Base-by-base conservation (phyloP, 768 basidiomycete species). In the Amyloporia xantha region DNA sequence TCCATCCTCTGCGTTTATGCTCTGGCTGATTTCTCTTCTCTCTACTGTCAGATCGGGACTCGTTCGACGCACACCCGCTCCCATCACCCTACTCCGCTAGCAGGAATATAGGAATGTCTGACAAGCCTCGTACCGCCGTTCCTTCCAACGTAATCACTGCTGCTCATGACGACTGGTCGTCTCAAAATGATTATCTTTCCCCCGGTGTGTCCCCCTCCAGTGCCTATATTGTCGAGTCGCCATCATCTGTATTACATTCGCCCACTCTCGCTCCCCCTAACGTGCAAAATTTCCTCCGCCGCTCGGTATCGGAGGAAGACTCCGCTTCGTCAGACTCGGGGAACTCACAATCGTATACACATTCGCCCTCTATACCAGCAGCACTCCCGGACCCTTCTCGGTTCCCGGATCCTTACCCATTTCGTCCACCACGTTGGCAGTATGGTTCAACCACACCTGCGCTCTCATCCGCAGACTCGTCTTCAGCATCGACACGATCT, bases 401-500 rank as follows among this genome's bases (percentile, higher is more conserved):
- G 41, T 85, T 80, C 58, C 84, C 86, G 19, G 83, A 87, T 64
- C 82, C 83, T 20, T 81, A 85, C 66, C 81, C 84, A 21, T 79
- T 76, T 50, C 77, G 78, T 36, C 66, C 71, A 9, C 77, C 70
- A 5, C 78, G 72, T 44, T 68, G 66, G 56, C 70, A 71, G 47
- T 68, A 73, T n/a, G 67, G 70, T 51, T 68, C 66, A 33, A 55
- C 62, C 4, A 68, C 75, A 10, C 83, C 82, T 3, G 71, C 81
- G 13, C 78, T 86, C 47, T 87, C 85, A 2, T 84, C 84, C 3
- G 76, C 77, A 36, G 78, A 79, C 39, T 85, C 89, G 0, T 83
- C 84, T 21, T 79, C 82, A 26, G 73, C 76, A 1, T 87, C 86
- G 4, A 79, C 84, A 5, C 76, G 86, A 43, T 88, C 87, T 6